Percentiles rank a stretch among this genome's conserved stretches.
Evolutionary conservation across 805 yeast species (phyloP).

Genomic region (Schizosaccharomyces cryophilus): DNA sequence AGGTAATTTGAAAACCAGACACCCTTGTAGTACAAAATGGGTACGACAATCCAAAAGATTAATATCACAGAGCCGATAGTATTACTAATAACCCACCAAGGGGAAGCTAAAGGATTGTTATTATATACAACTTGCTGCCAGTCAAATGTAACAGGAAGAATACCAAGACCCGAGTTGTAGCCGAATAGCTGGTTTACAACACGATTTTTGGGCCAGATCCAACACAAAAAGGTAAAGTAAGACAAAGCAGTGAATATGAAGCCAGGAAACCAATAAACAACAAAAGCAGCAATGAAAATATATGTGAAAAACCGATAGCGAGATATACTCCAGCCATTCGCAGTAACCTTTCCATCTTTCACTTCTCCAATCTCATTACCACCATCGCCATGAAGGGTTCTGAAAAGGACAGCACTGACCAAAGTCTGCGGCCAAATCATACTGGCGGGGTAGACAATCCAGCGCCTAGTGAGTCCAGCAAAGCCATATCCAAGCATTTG

Average conservation of each 20-base stretch:
- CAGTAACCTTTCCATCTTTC: constrained; percentile 24
- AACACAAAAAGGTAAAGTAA: constrained; percentile 32
- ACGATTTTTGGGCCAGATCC: constrained; percentile 37
- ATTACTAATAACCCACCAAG: constrained; percentile 22
- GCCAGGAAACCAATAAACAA: constrained; percentile 39
- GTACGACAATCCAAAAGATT: constrained; percentile 28
- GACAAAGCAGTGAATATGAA: constrained; percentile 34
- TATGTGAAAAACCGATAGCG: constrained; percentile 25
- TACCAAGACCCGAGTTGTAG: constrained; percentile 32
- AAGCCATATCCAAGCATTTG: constrained; percentile 44
- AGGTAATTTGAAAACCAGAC: constrained; percentile 34
- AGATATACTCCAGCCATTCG: constrained; percentile 38
- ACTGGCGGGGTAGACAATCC: constrained; percentile 38
- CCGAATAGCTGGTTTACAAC: constrained; percentile 46
- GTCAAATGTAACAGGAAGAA: constrained; percentile 43
- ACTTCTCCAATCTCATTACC: background rate
- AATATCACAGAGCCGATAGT: constrained; percentile 25
- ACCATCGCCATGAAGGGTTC: constrained; percentile 20
- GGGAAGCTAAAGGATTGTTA: constrained; percentile 43
- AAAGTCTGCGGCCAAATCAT: constrained; percentile 49
- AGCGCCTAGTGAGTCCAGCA: constrained; percentile 36
- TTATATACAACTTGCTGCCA: constrained; percentile 36
- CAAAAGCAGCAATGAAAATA: constrained; percentile 19
- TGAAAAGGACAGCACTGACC: constrained; percentile 32
- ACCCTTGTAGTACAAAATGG: constrained; percentile 30